phyloP scores from a whole-genome alignment of 257 asterid species.

The Asclepias syriaca region DNA sequence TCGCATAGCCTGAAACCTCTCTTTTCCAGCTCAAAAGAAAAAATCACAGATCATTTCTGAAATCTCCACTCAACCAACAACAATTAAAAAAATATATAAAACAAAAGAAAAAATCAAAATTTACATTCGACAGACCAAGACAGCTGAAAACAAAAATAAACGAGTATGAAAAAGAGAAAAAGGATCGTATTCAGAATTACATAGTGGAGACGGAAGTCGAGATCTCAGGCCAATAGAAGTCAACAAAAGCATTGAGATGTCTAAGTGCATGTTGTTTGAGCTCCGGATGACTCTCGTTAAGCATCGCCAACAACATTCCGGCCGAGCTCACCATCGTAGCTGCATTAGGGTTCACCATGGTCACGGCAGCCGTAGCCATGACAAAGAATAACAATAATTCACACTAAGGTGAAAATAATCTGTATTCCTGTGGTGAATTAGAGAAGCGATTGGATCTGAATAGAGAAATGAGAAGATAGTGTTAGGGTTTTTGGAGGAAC shows the following conservation, averaged over 20 bases:
- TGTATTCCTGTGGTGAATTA: not conserved
- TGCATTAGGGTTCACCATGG: constrained; percentile 35
- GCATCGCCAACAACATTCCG: constrained; percentile 89
- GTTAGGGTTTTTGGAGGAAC: constrained; percentile 9
- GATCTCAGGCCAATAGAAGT: constrained; percentile 91
- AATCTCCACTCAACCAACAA: not conserved
- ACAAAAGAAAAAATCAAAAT: not conserved
- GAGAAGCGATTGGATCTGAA: not conserved
- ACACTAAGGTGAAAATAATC: not conserved
- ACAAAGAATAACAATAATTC: not conserved
- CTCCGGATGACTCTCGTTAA: constrained; percentile 70
- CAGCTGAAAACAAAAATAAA: not conserved
- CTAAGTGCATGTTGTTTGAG: constrained; percentile 82
- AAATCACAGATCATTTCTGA: not conserved
- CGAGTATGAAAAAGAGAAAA: not conserved
- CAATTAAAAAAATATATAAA: not conserved
- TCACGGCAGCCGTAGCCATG: not conserved
- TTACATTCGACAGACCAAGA: not conserved
- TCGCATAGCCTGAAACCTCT: not conserved
- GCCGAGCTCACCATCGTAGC: constrained; percentile 88
- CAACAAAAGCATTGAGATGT: constrained; percentile 71
- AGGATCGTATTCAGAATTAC: constrained; percentile 28
- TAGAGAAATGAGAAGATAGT: not conserved
- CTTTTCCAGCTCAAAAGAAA: not conserved
- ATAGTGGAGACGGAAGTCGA: constrained; percentile 74